Evolutionary conservation across 805 yeast species (phyloP), one percentile per base, ranked within the genome.

Genomic region (Ogataea corticis): DNA sequence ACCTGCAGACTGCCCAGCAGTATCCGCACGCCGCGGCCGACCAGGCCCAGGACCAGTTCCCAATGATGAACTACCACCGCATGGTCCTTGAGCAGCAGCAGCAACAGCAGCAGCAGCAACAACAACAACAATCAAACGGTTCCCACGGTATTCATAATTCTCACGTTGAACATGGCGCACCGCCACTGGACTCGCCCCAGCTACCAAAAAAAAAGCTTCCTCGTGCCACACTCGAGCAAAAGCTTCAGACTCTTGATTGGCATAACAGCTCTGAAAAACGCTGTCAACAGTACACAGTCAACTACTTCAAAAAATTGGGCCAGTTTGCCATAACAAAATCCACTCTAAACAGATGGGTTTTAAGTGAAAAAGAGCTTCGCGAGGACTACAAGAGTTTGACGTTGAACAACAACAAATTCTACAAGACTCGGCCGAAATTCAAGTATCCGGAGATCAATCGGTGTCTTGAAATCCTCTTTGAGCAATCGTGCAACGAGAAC

Each of bases 321-420:
- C 56, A 57, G 29, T 71, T 72, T 45, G 51, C 68, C 5, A 62
- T 72, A 3, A 65, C 75, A 0, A 67, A 63, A 47, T 66, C 73
- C 1, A 66, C 69, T 7, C 54, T 69, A 44, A 67, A 67, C 51
- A 57, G 75, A 46, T 71, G 76, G 76, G 56, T 68, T 2, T 52
- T 64, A 31, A 62, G 59, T 15, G 72, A 69, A 42, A 42, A 48
- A 1, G 52, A 60, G 33, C 51, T 71, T 6, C 46, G 73, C 7
- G 50, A 58, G 27, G 59, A 62, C 17, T 60, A 56, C 34, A 55
- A 58, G 44, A 57, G 50, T 34, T 38, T 63, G 10, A 57, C 62
- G 27, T 44, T 62, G 33, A 55, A 62, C 42, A 54, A 64, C 47
- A 51, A 55, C 34, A 53, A 55, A 41, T 48, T 41, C 15, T 58